Evolutionary conservation across 1,139 yeast species (phyloP), one percentile per base, ranked within the genome.

Genomic region (Debaryomyces coudertii): DNA sequence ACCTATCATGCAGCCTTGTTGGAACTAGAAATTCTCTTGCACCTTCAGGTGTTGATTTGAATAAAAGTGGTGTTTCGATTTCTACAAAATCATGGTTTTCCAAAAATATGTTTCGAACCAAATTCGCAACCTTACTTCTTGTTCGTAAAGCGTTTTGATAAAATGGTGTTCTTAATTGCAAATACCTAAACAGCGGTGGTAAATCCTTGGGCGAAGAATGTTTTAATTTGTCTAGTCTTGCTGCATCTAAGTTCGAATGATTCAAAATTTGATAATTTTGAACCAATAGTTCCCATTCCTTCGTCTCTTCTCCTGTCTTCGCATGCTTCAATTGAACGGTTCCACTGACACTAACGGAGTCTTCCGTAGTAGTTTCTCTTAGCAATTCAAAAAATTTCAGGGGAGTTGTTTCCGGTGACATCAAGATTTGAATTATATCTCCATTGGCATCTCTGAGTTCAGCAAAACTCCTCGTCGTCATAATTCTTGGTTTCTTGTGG

Each of bases 11-110:
- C 14, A 76, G 67, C 52, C 98, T 76, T 0, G 97, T 90, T 0
- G 99, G 99, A 0, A 93, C 98, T 45, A 95, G 67, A 60, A 93
- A 93, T 65, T 93, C 99, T 35, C 96, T 75, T 1, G 99, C 99
- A 8, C 99, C 99, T 66, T 93, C 99, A 0, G 99, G 99, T 0
- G 99, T 93, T 1, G 97, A 88, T 61, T 93, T 92, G 73, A 93
- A 93, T 25, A 93, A 68, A 11, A 92, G 64, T 0, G 99, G 99
- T 0, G 99, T 93, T 61, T 93, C 99, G 35, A 95, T 78, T 59
- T 93, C 99, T 0, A 80, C 79, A 63, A 93, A 93, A 8, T 70
- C 71, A 42, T 74, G 76, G 12, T 65, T 62, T 4, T 68, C 61
- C 2, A 60, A 53, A 28, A 93, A 71, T 0, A 69, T 66, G 0